Evolutionary conservation across 2,329 filamentous ascomycete species (phyloP).

Genomic region (Metarhizium humberi): DNA sequence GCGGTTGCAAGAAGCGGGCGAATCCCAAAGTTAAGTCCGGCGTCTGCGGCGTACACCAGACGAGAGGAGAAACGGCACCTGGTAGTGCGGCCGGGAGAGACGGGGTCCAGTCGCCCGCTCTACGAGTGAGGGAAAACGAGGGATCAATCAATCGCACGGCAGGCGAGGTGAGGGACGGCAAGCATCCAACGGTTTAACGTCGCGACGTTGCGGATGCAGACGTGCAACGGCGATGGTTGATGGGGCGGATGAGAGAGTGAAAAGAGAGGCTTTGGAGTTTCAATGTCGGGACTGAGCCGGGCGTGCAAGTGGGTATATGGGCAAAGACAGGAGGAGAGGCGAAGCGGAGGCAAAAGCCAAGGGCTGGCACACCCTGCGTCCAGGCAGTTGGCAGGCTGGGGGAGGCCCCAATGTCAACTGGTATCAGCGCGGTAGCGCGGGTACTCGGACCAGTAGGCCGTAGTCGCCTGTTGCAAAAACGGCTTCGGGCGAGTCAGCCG

Average conservation of each 20-base stretch:
- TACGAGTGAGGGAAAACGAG: not conserved
- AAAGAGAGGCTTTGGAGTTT: not conserved
- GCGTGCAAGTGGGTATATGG: constrained; percentile 9
- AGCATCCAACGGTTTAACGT: not conserved
- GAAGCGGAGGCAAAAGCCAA: no score
- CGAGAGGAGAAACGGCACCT: not conserved
- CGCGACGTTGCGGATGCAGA: not conserved
- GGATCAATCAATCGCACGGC: not conserved
- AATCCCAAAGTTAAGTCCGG: not conserved
- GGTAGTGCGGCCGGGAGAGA: not conserved
- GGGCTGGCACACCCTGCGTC: no score
- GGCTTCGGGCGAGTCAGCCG: no score
- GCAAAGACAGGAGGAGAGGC: not conserved
- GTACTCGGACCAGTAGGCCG: no score
- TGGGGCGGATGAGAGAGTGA: not conserved
- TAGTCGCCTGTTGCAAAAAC: not conserved
- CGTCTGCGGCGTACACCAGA: not conserved
- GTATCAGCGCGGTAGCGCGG: no score
- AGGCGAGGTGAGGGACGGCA: not conserved
- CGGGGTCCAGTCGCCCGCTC: not conserved
- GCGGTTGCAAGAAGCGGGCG: not conserved
- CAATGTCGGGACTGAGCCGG: not conserved
- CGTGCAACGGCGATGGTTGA: not conserved
- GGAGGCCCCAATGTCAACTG: no score
- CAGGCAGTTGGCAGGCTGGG: no score